Evolutionary conservation across 2,329 filamentous ascomycete genomes (phyloP).

Genomic region (Phialemoniopsis sp.): DNA sequence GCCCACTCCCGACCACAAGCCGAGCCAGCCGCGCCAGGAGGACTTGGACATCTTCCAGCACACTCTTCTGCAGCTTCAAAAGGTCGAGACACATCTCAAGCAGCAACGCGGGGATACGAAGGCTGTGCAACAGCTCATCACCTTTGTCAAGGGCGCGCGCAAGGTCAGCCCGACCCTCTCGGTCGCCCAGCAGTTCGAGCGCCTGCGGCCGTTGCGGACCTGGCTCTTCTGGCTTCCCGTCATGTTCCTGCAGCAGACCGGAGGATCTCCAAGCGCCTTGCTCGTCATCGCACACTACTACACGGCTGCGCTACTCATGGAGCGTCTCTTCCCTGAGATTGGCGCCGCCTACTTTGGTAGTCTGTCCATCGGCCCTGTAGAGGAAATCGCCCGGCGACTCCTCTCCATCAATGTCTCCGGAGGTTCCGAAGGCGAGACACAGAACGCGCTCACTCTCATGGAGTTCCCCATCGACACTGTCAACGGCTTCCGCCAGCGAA

Average conservation of each 20-base stretch:
- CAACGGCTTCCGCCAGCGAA: conserved; percentile 62
- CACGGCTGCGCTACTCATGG: conserved; percentile 79
- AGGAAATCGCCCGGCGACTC: conserved; percentile 78
- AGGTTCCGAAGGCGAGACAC: conserved; percentile 50
- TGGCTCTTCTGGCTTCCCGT: conserved; percentile 98
- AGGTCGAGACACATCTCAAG: conserved; percentile 64
- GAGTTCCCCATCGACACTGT: conserved; percentile 69
- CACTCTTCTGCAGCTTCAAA: conserved; percentile 62
- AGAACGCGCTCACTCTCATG: conserved; percentile 64
- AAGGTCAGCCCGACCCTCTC: conserved; percentile 66
- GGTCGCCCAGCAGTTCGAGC: conserved; percentile 82
- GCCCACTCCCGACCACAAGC: conserved; percentile 56
- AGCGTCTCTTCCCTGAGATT: conserved; percentile 88
- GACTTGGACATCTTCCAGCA: conserved; percentile 65
- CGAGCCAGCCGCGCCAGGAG: conserved; percentile 62
- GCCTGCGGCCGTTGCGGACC: conserved; percentile 79
- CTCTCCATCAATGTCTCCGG: conserved; percentile 62
- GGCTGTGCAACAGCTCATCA: conserved; percentile 64
- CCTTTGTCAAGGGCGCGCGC: conserved; percentile 68
- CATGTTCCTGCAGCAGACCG: conserved; percentile 72
- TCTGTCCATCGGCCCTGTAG: conserved; percentile 74
- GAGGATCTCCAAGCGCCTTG: conserved; percentile 71
- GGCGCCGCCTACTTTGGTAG: conserved; percentile 84
- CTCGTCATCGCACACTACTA: conserved; percentile 90
- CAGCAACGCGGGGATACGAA: conserved; percentile 67